Conservation (phyloP, 2,329 filamentous ascomycete genomes). For the Microcyclosporella mali region DNA sequence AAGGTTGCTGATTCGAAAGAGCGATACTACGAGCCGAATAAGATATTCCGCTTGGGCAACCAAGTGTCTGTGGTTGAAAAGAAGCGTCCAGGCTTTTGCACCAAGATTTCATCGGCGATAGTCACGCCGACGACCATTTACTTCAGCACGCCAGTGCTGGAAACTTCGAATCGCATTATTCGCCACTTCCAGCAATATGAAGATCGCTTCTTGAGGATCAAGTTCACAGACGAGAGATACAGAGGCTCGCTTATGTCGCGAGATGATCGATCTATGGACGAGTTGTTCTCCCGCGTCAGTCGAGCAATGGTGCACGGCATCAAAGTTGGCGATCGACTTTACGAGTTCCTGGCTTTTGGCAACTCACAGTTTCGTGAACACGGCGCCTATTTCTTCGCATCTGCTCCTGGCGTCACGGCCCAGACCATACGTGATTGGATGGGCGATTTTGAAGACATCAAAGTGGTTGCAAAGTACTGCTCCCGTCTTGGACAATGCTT, state of each 20-base stretch:
- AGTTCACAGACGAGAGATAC: slow-evolving; percentile 76
- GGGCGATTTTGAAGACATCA: slow-evolving; percentile 77
- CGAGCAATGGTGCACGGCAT: slow-evolving; percentile 72
- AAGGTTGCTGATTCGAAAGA: slow-evolving; percentile 61
- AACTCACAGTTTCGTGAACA: slow-evolving; percentile 93
- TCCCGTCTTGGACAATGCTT: slow-evolving; percentile 91
- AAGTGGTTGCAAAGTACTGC: slow-evolving; percentile 79
- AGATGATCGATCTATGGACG: slow-evolving; percentile 31
- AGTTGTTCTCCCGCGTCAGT: slow-evolving; percentile 66
- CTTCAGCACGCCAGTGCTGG: slow-evolving; percentile 69
- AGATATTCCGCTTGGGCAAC: slow-evolving; percentile 55
- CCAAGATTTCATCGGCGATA: slow-evolving; percentile 66
- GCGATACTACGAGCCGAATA: slow-evolving; percentile 62
- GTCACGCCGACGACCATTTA: slow-evolving; percentile 81
- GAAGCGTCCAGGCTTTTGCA: slow-evolving; percentile 59
- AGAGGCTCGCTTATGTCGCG: slow-evolving; percentile 35
- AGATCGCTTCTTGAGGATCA: slow-evolving; percentile 81
- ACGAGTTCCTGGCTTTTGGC: slow-evolving; percentile 87
- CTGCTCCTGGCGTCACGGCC: slow-evolving; percentile 60
- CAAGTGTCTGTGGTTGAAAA: slow-evolving; percentile 25
- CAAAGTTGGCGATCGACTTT: slow-evolving; percentile 70
- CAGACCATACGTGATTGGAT: slow-evolving; percentile 77
- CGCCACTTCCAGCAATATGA: slow-evolving; percentile 61
- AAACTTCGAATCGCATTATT: slow-evolving; percentile 82
- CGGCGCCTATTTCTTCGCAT: slow-evolving; percentile 86